Percentiles rank a stretch among this genome's conserved stretches.
phyloP scores from a whole-genome alignment of 306 rosid species.

The Ceratonia siliqua region DNA sequence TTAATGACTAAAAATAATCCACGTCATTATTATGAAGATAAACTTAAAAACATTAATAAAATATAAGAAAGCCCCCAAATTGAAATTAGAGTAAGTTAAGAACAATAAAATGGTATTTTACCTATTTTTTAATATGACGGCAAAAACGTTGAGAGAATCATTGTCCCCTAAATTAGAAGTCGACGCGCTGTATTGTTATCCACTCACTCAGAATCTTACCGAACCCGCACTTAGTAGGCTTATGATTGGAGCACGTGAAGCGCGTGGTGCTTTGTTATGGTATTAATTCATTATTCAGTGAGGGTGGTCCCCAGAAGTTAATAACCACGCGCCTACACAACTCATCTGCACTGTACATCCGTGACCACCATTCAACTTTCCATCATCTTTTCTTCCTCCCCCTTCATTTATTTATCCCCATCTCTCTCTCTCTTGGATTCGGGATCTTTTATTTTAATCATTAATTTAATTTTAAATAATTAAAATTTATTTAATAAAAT shows the following conservation, averaged over 20 bases:
- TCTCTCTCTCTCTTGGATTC: no score
- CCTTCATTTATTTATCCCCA: slow-evolving; percentile 23
- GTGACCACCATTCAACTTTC: neutral
- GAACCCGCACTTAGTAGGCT: slow-evolving; percentile 29
- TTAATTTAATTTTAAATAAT: no score
- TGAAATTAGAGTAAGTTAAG: no score
- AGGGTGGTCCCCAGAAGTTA: slow-evolving; percentile 35
- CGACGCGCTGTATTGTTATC: slow-evolving; percentile 40
- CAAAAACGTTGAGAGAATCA: slow-evolving; percentile 26
- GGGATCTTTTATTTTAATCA: no score
- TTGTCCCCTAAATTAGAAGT: slow-evolving; percentile 15
- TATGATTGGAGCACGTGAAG: slow-evolving; percentile 49
- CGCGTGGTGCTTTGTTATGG: slow-evolving; percentile 38
- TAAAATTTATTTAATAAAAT: no score
- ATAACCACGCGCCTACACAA: neutral
- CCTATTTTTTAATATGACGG: no score
- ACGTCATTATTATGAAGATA: no score
- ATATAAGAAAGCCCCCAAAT: no score
- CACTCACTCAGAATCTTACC: slow-evolving; percentile 10
- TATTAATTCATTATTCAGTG: slow-evolving; percentile 21
- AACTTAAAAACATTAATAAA: no score
- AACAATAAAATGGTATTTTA: no score
- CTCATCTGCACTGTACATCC: slow-evolving; percentile 16
- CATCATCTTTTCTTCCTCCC: slow-evolving; percentile 24
- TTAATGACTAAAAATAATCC: no score